phyloP scores from a whole-genome alignment of 2,329 filamentous ascomycete species.

The Spiromastix sp. region DNA sequence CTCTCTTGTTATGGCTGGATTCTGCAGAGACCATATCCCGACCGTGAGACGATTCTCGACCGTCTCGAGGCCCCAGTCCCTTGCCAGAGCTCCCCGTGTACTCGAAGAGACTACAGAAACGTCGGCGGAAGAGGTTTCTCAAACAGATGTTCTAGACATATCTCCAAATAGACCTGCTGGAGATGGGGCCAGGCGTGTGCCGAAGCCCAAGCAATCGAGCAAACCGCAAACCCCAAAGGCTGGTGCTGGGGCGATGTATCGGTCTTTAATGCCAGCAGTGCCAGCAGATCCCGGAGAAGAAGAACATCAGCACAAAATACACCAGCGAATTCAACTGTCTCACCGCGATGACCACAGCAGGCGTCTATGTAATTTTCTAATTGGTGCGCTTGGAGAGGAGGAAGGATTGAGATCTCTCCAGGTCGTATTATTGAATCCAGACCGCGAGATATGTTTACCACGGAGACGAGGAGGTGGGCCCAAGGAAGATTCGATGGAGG shows the following conservation, averaged over 20 bases:
- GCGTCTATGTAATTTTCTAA: slow-evolving; percentile 10
- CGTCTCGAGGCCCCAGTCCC: slow-evolving; percentile 8
- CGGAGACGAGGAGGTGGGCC: background rate
- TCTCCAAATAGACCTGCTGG: too few species aligned
- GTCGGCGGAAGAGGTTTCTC: background rate
- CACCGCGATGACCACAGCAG: too few species aligned
- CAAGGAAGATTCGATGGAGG: slow-evolving; percentile 19
- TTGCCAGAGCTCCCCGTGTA: slow-evolving; percentile 12
- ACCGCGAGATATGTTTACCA: slow-evolving; percentile 9
- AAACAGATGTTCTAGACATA: too few species aligned
- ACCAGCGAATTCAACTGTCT: too few species aligned
- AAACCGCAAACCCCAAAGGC: too few species aligned
- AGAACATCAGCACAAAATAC: too few species aligned
- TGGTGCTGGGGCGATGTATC: too few species aligned
- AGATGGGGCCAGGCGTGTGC: too few species aligned
- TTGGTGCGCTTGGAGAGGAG: slow-evolving; percentile 9
- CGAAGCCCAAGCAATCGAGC: too few species aligned
- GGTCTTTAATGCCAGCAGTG: too few species aligned
- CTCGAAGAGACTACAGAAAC: background rate
- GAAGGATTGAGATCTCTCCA: slow-evolving; percentile 10
- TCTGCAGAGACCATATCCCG: slow-evolving; percentile 40
- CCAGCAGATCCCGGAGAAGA: too few species aligned
- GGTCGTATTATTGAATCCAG: slow-evolving; percentile 12
- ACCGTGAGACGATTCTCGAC: slow-evolving; percentile 21
- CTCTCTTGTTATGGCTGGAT: slow-evolving; percentile 42